Evolutionary conservation across 2,329 filamentous ascomycete species (phyloP).

Genomic region (Fusarium concolor): DNA sequence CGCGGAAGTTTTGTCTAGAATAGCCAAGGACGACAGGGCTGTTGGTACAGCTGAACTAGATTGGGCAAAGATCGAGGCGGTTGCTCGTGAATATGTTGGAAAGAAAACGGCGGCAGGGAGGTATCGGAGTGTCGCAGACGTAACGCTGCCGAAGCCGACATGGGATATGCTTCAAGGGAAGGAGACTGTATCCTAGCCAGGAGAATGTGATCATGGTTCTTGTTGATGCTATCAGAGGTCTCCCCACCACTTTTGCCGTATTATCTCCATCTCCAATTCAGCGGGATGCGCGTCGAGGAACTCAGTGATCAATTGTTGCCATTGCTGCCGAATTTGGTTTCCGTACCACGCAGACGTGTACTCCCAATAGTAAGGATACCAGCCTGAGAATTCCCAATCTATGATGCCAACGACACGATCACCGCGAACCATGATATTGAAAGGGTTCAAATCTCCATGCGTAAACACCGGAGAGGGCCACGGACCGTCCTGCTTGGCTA

Average conservation of each 20-base stretch:
- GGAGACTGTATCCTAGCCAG: too few species aligned
- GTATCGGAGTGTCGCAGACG: too few species aligned
- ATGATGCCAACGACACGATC: neutral
- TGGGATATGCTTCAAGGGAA: too few species aligned
- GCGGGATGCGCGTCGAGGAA: neutral
- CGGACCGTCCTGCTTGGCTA: neutral
- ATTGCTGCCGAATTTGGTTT: neutral
- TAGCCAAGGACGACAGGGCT: too few species aligned
- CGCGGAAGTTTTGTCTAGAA: too few species aligned
- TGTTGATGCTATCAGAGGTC: too few species aligned
- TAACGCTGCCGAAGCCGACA: too few species aligned
- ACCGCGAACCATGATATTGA: neutral
- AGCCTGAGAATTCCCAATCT: neutral
- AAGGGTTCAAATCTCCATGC: neutral
- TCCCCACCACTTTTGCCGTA: constrained; percentile 35
- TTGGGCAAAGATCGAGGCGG: too few species aligned
- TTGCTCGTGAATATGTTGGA: too few species aligned
- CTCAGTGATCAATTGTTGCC: neutral
- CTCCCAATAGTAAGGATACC: constrained; percentile 2
- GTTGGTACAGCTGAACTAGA: too few species aligned
- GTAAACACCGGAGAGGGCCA: neutral
- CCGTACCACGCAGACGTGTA: neutral
- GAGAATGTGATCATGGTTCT: too few species aligned
- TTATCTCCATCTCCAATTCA: constrained; percentile 16
- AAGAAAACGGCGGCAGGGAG: too few species aligned